phyloP scores from a whole-genome alignment of 305 asterid genomes.

The Fraxinus floribunda region DNA sequence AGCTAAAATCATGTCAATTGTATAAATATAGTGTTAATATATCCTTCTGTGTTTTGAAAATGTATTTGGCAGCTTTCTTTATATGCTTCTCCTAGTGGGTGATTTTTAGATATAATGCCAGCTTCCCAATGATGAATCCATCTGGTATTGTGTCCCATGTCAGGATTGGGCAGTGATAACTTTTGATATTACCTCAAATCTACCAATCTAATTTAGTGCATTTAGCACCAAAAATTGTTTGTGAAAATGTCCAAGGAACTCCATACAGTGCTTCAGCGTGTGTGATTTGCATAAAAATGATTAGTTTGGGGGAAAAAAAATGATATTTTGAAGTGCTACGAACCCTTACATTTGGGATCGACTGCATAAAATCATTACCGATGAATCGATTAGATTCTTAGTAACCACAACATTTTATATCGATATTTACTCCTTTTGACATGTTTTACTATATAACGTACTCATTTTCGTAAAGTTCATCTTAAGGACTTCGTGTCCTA shows the following conservation, averaged over 20 bases:
- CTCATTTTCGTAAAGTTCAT: neutral
- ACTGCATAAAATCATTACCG: neutral
- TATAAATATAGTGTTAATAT: slow-evolving; percentile 24
- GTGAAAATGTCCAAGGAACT: neutral
- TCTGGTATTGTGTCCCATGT: slow-evolving; percentile 38
- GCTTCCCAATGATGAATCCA: slow-evolving; percentile 40
- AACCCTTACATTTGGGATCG: neutral
- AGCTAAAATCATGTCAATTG: neutral
- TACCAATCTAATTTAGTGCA: slow-evolving; percentile 20
- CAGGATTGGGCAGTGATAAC: slow-evolving; percentile 25
- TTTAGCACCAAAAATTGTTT: neutral
- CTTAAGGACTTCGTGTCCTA: neutral
- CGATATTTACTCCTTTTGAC: neutral
- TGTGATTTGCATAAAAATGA: neutral
- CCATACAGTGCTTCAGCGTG: neutral
- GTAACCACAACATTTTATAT: neutral
- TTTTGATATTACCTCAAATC: slow-evolving; percentile 10
- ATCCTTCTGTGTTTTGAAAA: slow-evolving; percentile 35
- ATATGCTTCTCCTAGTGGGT: slow-evolving; percentile 39
- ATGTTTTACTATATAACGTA: neutral
- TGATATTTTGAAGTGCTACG: neutral
- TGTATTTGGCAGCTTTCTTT: slow-evolving; percentile 43
- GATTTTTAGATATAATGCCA: slow-evolving; percentile 37
- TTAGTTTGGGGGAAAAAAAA: neutral
- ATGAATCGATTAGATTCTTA: neutral